Evolutionary conservation across 2,329 filamentous ascomycete genomes (phyloP).

Genomic region (Podosphaera fusca): DNA sequence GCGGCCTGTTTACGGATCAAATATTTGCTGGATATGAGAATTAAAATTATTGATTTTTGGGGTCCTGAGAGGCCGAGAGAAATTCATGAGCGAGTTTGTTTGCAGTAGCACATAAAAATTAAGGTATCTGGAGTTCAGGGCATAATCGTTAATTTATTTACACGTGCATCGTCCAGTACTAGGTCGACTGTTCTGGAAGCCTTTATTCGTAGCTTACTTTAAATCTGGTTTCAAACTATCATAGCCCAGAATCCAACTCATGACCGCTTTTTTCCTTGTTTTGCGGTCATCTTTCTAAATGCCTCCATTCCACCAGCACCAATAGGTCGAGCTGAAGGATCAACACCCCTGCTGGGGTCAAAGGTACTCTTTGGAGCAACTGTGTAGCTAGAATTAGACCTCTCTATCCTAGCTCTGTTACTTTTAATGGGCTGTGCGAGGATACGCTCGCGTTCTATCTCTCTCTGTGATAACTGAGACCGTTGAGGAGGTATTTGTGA

Average conservation of each 20-base stretch:
- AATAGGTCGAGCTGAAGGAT: slow-evolving; percentile 29
- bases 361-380: slow-evolving; percentile 30
- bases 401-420: slow-evolving; percentile 29
- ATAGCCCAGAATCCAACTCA: neutral
- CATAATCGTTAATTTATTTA: no score
- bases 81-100: no score
- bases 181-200: no score
- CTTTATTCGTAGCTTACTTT: no score
- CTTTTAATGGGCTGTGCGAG: slow-evolving; percentile 29
- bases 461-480: slow-evolving; percentile 10
- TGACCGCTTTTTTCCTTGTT: slow-evolving; percentile 28
- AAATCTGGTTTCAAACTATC: neutral
- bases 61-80: no score
- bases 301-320: slow-evolving; percentile 40
- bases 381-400: slow-evolving; percentile 16
- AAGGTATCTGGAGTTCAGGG: no score
- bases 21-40: no score
- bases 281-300: slow-evolving; percentile 42
- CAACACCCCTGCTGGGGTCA: slow-evolving; percentile 25
- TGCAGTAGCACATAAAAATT: no score
- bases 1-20: no score
- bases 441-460: slow-evolving; percentile 30
- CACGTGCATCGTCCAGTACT: no score
- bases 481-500: slow-evolving; percentile 13
- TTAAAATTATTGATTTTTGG: no score